Evolutionary conservation across 139 green algal species (phyloP).

Genomic region (Tetradesmus obliquus): DNA sequence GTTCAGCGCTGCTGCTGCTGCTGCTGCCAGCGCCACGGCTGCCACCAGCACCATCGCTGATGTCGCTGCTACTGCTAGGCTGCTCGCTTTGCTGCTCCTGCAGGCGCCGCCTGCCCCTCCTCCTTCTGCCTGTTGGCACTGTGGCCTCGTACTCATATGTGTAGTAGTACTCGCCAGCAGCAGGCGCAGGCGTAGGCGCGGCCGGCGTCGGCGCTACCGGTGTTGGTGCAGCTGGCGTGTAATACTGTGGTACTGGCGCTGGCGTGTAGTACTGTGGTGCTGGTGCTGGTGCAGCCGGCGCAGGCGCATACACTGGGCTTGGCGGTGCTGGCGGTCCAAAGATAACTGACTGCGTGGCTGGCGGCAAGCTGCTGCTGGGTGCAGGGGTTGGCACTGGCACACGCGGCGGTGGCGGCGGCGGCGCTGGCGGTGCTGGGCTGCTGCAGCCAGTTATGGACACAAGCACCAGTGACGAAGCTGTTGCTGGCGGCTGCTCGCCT

Average conservation of each 20-base stretch:
- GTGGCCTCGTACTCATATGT: constrained; percentile 37
- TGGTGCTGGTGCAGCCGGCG: background rate
- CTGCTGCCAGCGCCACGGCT: background rate
- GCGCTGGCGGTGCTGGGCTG: background rate
- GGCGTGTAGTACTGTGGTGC: background rate
- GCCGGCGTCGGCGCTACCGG: background rate
- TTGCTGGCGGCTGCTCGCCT: constrained; percentile 11
- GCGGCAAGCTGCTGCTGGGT: background rate
- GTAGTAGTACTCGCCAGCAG: constrained; percentile 37
- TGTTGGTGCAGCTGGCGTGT: background rate
- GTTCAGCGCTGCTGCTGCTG: background rate
- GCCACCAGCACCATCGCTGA: background rate
- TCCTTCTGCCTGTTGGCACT: background rate
- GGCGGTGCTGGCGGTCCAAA: background rate
- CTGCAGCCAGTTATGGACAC: constrained; percentile 13
- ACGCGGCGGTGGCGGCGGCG: background rate
- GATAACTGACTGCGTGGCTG: background rate
- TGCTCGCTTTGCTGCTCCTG: background rate
- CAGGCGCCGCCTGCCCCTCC: background rate
- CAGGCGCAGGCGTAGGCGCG: background rate
- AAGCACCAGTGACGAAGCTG: constrained; percentile 29
- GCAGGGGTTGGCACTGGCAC: background rate
- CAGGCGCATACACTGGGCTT: background rate
- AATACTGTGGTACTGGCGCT: background rate
- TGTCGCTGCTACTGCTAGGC: background rate